Evolutionary conservation across 2,329 filamentous ascomycete genomes (phyloP).

Genomic region (Phoma sp.): DNA sequence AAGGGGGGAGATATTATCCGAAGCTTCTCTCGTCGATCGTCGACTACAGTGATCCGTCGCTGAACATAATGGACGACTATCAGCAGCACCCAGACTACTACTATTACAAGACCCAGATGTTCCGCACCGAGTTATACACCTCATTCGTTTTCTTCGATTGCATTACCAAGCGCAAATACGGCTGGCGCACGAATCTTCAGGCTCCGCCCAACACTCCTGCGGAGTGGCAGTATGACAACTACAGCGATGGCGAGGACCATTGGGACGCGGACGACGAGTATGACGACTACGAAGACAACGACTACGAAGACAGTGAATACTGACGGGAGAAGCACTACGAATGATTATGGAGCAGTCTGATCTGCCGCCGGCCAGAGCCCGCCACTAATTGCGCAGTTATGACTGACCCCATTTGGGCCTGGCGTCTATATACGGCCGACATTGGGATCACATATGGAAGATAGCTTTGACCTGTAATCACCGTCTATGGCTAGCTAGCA

Average conservation of each 20-base stretch:
- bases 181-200: neutral
- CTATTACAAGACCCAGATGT: constrained; percentile 1
- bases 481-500: constrained; percentile 16
- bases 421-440: neutral
- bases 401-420: neutral
- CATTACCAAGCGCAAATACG: neutral
- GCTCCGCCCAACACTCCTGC: neutral
- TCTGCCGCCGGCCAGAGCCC: neutral
- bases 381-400: constrained; percentile 7
- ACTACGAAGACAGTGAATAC: neutral
- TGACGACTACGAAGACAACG: neutral
- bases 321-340: neutral
- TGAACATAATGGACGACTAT: neutral
- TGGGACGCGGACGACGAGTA: neutral
- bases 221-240: neutral
- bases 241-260: neutral
- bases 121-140: neutral
- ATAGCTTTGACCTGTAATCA: constrained; percentile 6
- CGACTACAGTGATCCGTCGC: neutral
- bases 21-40: constrained; percentile 17
- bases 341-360: neutral
- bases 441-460: constrained; percentile 2
- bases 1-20: constrained; percentile 28
- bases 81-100: neutral
- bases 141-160: neutral